A percentile compares a stretch with the other conserved stretches of the same genome.
These are phyloP conservation scores for Paraphoma chrysanthemicola DNA, from an alignment of 2,329 filamentous ascomycete species.

Conservation along the genomic window DNA sequence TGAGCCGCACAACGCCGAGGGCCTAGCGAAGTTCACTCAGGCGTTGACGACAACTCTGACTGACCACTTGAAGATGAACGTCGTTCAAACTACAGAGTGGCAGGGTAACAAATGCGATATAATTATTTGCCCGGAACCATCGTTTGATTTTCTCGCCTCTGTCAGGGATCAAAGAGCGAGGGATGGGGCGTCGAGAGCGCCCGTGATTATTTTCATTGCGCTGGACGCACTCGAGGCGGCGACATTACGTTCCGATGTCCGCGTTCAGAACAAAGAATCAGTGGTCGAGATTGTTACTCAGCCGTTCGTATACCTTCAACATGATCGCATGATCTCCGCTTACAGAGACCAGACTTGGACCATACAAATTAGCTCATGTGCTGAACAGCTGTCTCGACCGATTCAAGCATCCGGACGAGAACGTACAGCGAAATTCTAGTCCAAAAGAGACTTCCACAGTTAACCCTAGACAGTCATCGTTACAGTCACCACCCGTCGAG, in stretches of 20 bases:
- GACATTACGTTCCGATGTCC: slow-evolving; percentile 39
- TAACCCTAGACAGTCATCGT: not conserved
- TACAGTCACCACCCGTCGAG: not conserved
- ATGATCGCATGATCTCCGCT: not conserved
- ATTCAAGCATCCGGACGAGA: slow-evolving; percentile 28
- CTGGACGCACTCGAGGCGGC: slow-evolving; percentile 43
- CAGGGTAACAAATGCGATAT: slow-evolving; percentile 31
- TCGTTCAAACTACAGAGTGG: slow-evolving; percentile 34
- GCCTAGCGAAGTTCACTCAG: slow-evolving; percentile 26
- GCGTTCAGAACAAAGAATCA: slow-evolving; percentile 34
- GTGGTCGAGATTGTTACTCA: slow-evolving; percentile 45
- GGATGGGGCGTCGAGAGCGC: slow-evolving; percentile 10
- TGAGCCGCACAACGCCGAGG: slow-evolving; percentile 17
- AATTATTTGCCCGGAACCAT: slow-evolving; percentile 43
- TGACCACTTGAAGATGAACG: slow-evolving; percentile 34
- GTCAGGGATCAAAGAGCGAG: slow-evolving; percentile 21
- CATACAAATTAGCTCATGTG: slow-evolving; percentile 40
- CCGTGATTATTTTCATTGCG: slow-evolving; percentile 40
- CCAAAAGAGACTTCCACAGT: not conserved
- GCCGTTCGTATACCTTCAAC: slow-evolving; percentile 27
- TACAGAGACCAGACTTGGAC: slow-evolving; percentile 29
- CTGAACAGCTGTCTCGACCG: slow-evolving; percentile 39
- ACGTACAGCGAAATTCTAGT: slow-evolving; percentile 8
- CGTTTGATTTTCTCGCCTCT: slow-evolving; percentile 37
- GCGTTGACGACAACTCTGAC: slow-evolving; percentile 27